Conservation (phyloP, 163 green algal species). For the Scenedesmus sp. region DNA sequence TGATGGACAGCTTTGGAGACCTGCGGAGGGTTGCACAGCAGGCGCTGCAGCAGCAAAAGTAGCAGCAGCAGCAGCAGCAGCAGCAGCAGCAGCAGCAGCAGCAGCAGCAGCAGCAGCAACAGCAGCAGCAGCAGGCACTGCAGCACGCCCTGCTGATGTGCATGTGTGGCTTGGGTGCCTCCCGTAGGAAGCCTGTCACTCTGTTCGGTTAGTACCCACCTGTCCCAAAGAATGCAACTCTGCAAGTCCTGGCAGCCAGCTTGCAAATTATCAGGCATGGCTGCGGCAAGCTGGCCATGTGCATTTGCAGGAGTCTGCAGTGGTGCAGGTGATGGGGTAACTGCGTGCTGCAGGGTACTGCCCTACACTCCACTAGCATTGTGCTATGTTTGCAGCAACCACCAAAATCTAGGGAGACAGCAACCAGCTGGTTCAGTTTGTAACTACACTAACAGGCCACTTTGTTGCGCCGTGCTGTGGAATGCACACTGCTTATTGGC, state of each 20-base stretch:
- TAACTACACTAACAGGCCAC: too few relatives aligned
- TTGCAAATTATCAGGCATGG: too few relatives aligned
- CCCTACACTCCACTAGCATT: too few relatives aligned
- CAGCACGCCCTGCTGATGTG: not conserved
- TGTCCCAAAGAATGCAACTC: too few relatives aligned
- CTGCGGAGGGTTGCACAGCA: not conserved
- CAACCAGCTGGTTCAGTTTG: too few relatives aligned
- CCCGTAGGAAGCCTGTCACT: not conserved
- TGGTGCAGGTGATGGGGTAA: not conserved
- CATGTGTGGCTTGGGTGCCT: not conserved
- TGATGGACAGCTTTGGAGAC: slow-evolving; percentile 47
- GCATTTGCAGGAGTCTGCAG: not conserved
- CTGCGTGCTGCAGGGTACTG: not conserved
- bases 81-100: not conserved
- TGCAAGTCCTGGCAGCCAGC: too few relatives aligned
- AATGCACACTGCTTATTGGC: too few relatives aligned
- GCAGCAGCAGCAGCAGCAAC: not conserved
- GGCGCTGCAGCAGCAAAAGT: not conserved
- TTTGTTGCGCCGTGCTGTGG: too few relatives aligned
- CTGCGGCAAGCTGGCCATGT: too few relatives aligned
- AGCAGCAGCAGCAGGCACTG: slow-evolving; percentile 10
- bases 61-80: slow-evolving; percentile 12
- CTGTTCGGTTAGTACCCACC: too few relatives aligned
- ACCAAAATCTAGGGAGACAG: too few relatives aligned
- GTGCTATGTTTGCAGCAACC: too few relatives aligned